Base-by-base conservation (phyloP, 2,329 filamentous ascomycete species). In the Clarireedia sp. region DNA sequence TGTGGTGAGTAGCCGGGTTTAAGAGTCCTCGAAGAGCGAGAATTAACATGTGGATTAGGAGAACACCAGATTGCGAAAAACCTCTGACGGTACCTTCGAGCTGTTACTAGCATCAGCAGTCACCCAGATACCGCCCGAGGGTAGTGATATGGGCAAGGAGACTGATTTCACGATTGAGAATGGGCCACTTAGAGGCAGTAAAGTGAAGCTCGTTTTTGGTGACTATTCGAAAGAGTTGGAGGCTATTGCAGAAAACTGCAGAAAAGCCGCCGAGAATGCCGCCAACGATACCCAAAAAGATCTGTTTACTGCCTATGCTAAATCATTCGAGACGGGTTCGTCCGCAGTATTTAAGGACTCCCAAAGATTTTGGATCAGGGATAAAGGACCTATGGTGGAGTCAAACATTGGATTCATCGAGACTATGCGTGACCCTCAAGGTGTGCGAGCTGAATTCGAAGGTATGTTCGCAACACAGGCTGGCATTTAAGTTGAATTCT, bases 331-430 rank as follows among this genome's bases (percentile, higher is more conserved):
- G 51, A 78, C 79, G 21, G 89, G 89, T 38, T 90, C 87, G 23
- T 76, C 92, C 48, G 77, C 88, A 59, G 83, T 83, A 12, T 91
- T 88, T 75, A 91, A 91, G 71, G 82, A 92, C 67, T 85, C 84
- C 60, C 89, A 94, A 70, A 79, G 87, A 60, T 81, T 79, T 65
- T 94, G 89, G 89, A 89, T 94, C 61, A 82, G 84, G 66, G 88
- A 95, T 68, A 89, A 90, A 69, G 85, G 86, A 19, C 89, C 89
- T 3, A 82, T 81, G 72, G 82, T 95, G 36, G 89, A 94, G 71
- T 85, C 80, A 45, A 90, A 92, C 68, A 80, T 92, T 62, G 89
- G 89, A 1, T 94, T 94, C 67, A 86, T 94, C 51, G 89, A 94
- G 73, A 90, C 88, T 0, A 94, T 94, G 69, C 78, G 89, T 63